Percentiles rank a stretch among this genome's conserved stretches.
These are phyloP conservation scores for Aspergillus sp. DNA, from an alignment of 2,329 filamentous ascomycete species.

Conservation along the genomic window DNA sequence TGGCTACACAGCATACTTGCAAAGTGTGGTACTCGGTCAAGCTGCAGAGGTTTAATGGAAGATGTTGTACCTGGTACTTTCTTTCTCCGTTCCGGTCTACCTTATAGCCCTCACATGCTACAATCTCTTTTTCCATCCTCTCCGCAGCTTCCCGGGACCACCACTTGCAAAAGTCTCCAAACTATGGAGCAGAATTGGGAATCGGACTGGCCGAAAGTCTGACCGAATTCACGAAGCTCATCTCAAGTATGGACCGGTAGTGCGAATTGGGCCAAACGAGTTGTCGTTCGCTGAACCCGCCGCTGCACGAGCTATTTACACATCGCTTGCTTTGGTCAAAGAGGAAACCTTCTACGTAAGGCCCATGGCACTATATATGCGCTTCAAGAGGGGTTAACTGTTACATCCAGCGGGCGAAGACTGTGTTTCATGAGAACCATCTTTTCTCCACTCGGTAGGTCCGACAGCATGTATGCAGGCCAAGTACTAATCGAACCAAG, in stretches of 20 bases:
- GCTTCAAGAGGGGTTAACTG: not conserved
- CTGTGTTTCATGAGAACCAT: not conserved
- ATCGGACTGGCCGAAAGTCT: not conserved
- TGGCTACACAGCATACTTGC: not conserved
- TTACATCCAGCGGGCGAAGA: not conserved
- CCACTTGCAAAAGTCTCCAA: not conserved
- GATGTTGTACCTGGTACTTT: not conserved
- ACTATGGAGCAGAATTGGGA: not conserved
- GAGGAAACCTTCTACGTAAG: not conserved
- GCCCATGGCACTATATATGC: not conserved
- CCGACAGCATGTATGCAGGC: not conserved
- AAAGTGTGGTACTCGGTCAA: too few species aligned
- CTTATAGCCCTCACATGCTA: not conserved
- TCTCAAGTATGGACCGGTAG: not conserved
- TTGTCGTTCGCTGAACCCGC: not conserved
- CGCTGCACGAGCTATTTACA: not conserved
- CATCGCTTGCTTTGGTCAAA: not conserved
- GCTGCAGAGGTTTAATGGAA: not conserved
- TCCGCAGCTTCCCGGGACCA: not conserved
- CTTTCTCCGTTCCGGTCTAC: not conserved
- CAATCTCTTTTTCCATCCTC: conserved; percentile 1
- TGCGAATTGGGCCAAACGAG: not conserved
- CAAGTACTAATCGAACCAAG: not conserved
- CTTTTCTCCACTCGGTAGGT: conserved; percentile 1
- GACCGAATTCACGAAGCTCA: not conserved